Evolutionary conservation across 306 rosid genomes (phyloP), one percentile per base, ranked within the genome.

Genomic region (Abrus pulchellus): DNA sequence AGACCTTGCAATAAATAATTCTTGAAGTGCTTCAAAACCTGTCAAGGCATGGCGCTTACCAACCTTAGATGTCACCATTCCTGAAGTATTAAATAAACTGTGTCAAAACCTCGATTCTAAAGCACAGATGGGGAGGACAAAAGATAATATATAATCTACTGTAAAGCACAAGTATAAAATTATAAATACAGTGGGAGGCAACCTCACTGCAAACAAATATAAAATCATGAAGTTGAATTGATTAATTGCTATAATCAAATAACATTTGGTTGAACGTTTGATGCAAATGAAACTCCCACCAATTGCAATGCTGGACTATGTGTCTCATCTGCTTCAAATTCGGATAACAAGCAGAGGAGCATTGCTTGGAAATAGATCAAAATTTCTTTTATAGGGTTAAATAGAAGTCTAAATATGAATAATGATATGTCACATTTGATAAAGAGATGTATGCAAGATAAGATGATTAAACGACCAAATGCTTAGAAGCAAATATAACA

Each of bases 31-130:
- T 88, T 96, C 98, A 54, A 96, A 96, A 48, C 97, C 99, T 36
- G 94, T 88, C 71, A 96, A 84, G 38, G 98, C 98, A 60, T 93
- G 97, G 68, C 98, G 92, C 89, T 96, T 96, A 32, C 99, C 99
- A 62, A 93, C 99, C 89, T 96, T 96, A 40, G 98, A 91, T 41
- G 99, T 85, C 66, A 96, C 98, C 99, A 96, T 93, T 80, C 98
- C 99, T 96, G 82, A 67, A 20, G 20, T 20, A 74, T 54, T 53
- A 57, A 88, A 72, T 45, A 75, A 50, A 40, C 29, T 14, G 4
- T n/a, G 65, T 85, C 47, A 80, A 49, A 77, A 29, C 71, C 54
- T 75, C 53, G 9, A 56, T 44, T 72, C 49, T 0, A 49, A 63
- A 45, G 60, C 60, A 78, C 52, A 43, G 5, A 68, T 9, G 28